Base-by-base conservation (phyloP, 1,284 basidiomycete species). In the Puccinia coronata region DNA sequence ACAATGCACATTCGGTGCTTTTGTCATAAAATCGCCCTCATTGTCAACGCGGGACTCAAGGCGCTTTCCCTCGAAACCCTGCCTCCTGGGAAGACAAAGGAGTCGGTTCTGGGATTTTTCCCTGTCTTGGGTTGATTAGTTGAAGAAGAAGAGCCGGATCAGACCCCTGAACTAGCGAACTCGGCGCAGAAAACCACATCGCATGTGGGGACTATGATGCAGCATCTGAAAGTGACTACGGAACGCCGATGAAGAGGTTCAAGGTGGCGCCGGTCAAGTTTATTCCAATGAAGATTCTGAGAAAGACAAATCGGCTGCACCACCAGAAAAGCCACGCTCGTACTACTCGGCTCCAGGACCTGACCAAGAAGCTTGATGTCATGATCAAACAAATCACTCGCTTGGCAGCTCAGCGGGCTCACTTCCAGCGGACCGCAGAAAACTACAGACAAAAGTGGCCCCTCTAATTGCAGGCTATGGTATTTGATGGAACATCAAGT, bases 401-500 rank as follows among this genome's bases (percentile, higher is more conserved):
- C 8, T 57, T 9, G 6, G 55, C 55, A 23, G 55, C 20, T 6
- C 20, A 57, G 28, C 6, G 20, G 55, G 55, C 23, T 31, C 9
- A 23, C 55, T 57, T 57, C 55, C 8, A 57, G 5, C n/a, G 55
- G 9, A 9, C n/a, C 9, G 20, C 55, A 8, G 9, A 57, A 23
- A 57, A 57, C 6, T 57, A 9, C 9, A 57, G 11, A n/a, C 9
- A 8, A 57, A 57, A 31, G 55, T 23, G 28, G 5, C 34, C 16
- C 39, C 61, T n/a, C 41, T 65, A 25, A 65, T 65, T 12, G 39
- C 34, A 3, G 61, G 61, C 16, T 65, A 65, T 43, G 39, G 61
- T 20, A 43, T 65, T n/a, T 20, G 65, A 9, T 69, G 65, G 65
- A 69, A 69, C 28, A 69, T 69, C 65, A 69, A 69, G 23, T 69